Base-by-base conservation (phyloP, 106 monocot genomes). In the Platanthera zijinensis region DNA sequence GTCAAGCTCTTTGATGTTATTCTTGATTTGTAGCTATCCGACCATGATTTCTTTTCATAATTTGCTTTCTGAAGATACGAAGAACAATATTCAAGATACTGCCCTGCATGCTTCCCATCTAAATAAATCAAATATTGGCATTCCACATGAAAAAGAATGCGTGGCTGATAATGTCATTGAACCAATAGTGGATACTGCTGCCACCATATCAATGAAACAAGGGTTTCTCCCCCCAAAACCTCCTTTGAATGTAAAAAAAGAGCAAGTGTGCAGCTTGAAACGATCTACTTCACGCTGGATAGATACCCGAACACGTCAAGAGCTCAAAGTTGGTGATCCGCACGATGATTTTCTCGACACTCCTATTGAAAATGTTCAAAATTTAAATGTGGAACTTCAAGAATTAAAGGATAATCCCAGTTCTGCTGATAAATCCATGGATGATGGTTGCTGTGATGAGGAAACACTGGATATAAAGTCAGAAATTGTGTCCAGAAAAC, bases 301-400 rank as follows among this genome's bases (percentile, higher is more conserved):
- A 77, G 86, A 87, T 50, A 97, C 94, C 3, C 77, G 91, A 50
- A 79, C 73, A 14, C 73, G 80, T 74, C 82, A 89, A 84, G 87
- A 86, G 71, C 77, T 80, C 30, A 52, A 79, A 5, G 83, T 77
- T 46, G 69, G 64, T 10, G 94, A 97, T 52, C 91, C 87, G 11
- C 90, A 97, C 59, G 91, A 97, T 78, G 97, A 97, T 63, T 97
- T 97, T 74, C 91, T 97, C 8, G 77, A 94, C 78, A 94, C 91
- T 59, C 94, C 87, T 12, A 71, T 97, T 74, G 94, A 93, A 67
- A 75, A 52, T 50, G 61, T 78, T 10, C 80, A 84, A 74, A 90
- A 84, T 74, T 71, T 82, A n/a, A 84, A 82, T 9, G 79, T 78
- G 66, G 30, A 13, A 52, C 78, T 47, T 18, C 21, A 3, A 21